Conservation (phyloP, 2,329 filamentous ascomycete genomes). For the Penicillium hordei region DNA sequence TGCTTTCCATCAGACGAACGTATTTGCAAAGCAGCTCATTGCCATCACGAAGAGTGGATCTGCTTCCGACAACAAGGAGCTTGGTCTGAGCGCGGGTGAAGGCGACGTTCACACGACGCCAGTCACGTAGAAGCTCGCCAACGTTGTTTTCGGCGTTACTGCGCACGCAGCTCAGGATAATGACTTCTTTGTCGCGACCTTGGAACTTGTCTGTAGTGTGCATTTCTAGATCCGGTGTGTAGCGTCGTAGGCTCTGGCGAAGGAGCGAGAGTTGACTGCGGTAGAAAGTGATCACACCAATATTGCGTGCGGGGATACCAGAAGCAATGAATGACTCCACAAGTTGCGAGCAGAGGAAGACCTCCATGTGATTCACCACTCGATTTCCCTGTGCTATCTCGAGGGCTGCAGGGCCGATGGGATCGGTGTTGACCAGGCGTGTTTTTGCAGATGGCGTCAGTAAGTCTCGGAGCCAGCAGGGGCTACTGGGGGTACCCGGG, state of each 20-base stretch:
- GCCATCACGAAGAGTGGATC: slow-evolving; percentile 65
- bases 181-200: slow-evolving; percentile 89
- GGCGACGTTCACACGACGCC: slow-evolving; percentile 91
- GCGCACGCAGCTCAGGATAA: slow-evolving; percentile 82
- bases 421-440: slow-evolving; percentile 86
- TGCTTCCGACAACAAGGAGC: slow-evolving; percentile 81
- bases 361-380: slow-evolving; percentile 85
- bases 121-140: slow-evolving; percentile 89
- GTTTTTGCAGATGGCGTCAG: slow-evolving; percentile 71
- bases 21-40: slow-evolving; percentile 77
- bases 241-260: slow-evolving; percentile 65
- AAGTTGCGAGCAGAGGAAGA: slow-evolving; percentile 72
- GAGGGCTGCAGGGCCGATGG: slow-evolving; percentile 60
- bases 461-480: slow-evolving; percentile 76
- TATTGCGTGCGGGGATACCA: slow-evolving; percentile 71
- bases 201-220: slow-evolving; percentile 97
- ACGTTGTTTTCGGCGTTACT: slow-evolving; percentile 80
- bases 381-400: slow-evolving; percentile 73
- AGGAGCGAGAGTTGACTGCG: slow-evolving; percentile 85
- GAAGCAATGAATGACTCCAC: slow-evolving; percentile 74
- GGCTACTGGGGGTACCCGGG: slow-evolving; percentile 46
- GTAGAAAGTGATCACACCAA: slow-evolving; percentile 97
- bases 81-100: slow-evolving; percentile 93
- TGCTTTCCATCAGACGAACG: slow-evolving; percentile 71
- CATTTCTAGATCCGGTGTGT: slow-evolving; percentile 72